phyloP scores from a whole-genome alignment of 2,329 filamentous ascomycete species.

The Colletotrichum tropicicola region DNA sequence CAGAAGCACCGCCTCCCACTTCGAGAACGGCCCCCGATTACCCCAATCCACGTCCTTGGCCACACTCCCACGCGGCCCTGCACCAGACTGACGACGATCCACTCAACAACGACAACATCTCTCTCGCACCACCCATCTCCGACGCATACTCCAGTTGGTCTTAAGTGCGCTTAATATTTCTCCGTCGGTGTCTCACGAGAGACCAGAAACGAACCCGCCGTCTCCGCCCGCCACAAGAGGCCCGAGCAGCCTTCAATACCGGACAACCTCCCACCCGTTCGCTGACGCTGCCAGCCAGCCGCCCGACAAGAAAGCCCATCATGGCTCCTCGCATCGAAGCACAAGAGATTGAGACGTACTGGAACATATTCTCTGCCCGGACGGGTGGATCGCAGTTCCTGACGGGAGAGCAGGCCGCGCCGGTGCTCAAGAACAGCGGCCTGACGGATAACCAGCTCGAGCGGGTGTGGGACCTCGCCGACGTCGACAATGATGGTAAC shows the following conservation, averaged over 20 bases:
- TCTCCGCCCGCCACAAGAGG: neutral
- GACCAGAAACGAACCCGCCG: neutral
- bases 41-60: conserved; percentile 25
- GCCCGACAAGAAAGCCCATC: conserved; percentile 30
- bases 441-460: conserved; percentile 83
- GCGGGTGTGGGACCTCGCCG: conserved; percentile 94
- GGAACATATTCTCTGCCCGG: conserved; percentile 70
- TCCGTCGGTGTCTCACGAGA: neutral
- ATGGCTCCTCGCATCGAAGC: conserved; percentile 71
- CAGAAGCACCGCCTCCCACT: conserved; percentile 28
- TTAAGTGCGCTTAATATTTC: neutral
- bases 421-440: conserved; percentile 71
- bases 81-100: conserved; percentile 14
- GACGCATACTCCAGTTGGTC: neutral
- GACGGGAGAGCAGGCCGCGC: conserved; percentile 69
- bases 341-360: conserved; percentile 71
- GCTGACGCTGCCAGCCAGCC: neutral
- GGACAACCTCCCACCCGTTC: neutral
- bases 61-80: conserved; percentile 15
- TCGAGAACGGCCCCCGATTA: conserved; percentile 14
- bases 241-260: neutral
- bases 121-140: neutral
- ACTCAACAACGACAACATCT: conserved; percentile 12
- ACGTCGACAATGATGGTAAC: conserved; percentile 97
- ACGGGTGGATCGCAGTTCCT: conserved; percentile 68